Conservation (phyloP, 2,329 filamentous ascomycete genomes). For the Sordariomycetes sp. region DNA sequence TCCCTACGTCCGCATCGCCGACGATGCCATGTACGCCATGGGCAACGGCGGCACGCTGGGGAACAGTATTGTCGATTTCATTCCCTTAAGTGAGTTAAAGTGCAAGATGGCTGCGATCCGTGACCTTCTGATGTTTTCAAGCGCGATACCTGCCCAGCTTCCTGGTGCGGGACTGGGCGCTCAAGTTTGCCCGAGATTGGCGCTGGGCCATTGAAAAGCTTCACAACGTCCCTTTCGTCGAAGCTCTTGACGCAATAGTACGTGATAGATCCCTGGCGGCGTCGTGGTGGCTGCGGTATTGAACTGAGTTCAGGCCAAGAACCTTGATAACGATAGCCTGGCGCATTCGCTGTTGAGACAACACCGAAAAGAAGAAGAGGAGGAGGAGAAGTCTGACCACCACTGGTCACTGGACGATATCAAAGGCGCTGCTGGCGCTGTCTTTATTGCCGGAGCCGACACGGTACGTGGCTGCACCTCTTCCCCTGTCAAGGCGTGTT, state of each 20-base stretch:
- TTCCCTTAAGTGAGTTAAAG: too few species aligned
- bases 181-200: constrained; percentile 1
- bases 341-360: neutral
- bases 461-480: too few species aligned
- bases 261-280: too few species aligned
- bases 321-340: neutral
- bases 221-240: neutral
- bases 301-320: neutral
- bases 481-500: too few species aligned
- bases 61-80: constrained; percentile 34
- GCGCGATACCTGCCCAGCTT: constrained; percentile 3
- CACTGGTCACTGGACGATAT: constrained; percentile 32
- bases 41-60: constrained; percentile 18
- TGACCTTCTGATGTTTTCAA: neutral
- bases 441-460: constrained; percentile 37
- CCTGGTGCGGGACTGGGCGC: constrained; percentile 3
- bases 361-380: constrained; percentile 1
- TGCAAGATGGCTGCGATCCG: too few species aligned
- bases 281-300: too few species aligned
- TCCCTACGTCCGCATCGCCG: constrained; percentile 28
- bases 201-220: constrained; percentile 1
- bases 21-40: constrained; percentile 17
- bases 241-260: neutral
- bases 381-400: constrained; percentile 18
- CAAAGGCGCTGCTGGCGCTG: constrained; percentile 37